Base-by-base conservation (phyloP, 257 asterid genomes). In the Salvia miltiorrhiza region DNA sequence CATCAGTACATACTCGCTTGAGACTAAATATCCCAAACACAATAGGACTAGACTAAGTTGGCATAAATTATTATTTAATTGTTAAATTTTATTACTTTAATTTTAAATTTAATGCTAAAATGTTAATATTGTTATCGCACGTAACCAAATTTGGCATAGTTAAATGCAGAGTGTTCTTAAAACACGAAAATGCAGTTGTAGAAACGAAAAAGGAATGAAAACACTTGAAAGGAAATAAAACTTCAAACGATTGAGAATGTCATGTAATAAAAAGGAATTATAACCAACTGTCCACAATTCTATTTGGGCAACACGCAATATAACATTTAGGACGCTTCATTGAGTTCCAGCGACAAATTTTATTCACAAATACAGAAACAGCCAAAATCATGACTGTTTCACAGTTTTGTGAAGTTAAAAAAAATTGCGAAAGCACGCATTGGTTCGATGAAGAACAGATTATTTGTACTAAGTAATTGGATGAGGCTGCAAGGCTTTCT, bases 401-500 rank as follows among this genome's bases (percentile, higher is more conserved):
- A 67, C 52, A 52, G 65, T 73, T 41, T 20, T 19, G 50, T 20
- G 4, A 43, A 4, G 9, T 2, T 9, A 17, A 19, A 48, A 61
- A 41, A 55, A 49, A 59, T 67, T 65, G 54, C 43, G 24, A 40
- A 45, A 35, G 5, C 53, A 19, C 9, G 30, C 20, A 5, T 28
- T 19, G 30, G 10, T 41, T 53, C 41, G 16, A 30, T n/a, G 11
- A 23, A 23, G 14, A 24, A 26, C 3, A 0, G 23, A 9, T 53
- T 60, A 59, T 35, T 30, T 6, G 49, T 11, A 59, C 35, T 35
- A 70, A 50, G 53, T 63, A 19, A 86, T 77, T 14, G 88, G 90
- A 44, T 87, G 85, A 13, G 65, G 88, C 77, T 88, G 95, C 81
- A 90, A 30, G 58, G 99, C 97, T 63, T 85, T 88, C 57, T 87